phyloP scores from a whole-genome alignment of 2,329 filamentous ascomycete species.

The Pseudogymnoascus sp. region DNA sequence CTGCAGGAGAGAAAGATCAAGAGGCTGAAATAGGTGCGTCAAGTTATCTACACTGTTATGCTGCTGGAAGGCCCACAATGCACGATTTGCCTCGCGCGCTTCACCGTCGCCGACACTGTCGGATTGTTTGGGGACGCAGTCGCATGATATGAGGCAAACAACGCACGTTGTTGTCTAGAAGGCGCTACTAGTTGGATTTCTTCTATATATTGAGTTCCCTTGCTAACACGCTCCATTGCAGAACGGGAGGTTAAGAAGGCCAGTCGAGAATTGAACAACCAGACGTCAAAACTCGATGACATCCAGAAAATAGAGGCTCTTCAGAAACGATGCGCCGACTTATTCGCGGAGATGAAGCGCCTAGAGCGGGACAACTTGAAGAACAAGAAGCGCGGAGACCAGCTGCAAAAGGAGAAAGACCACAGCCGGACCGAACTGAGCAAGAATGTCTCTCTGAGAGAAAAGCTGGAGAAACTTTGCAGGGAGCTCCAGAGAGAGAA shows the following conservation, averaged over 20 bases:
- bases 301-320: slow-evolving; percentile 86
- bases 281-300: slow-evolving; percentile 86
- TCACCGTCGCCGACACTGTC: background rate
- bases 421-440: slow-evolving; percentile 78
- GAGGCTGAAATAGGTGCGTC: slow-evolving; percentile 87
- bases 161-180: background rate
- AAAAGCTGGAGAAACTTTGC: slow-evolving; percentile 94
- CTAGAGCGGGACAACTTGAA: slow-evolving; percentile 90
- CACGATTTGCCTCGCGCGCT: background rate
- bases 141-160: background rate
- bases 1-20: slow-evolving; percentile 88
- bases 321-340: slow-evolving; percentile 83
- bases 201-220: background rate
- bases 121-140: background rate
- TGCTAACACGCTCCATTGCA: slow-evolving; percentile 33
- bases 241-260: slow-evolving; percentile 92
- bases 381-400: slow-evolving; percentile 90
- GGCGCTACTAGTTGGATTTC: too few species aligned
- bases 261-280: slow-evolving; percentile 79
- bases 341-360: slow-evolving; percentile 90
- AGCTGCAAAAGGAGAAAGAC: slow-evolving; percentile 94
- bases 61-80: background rate
- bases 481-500: slow-evolving; percentile 93
- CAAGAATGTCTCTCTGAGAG: slow-evolving; percentile 85
- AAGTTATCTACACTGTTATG: slow-evolving; percentile 14